Percentiles rank a stretch among this genome's conserved stretches.
Evolutionary conservation across 2,329 filamentous ascomycete genomes (phyloP).

Genomic region (Proliferodiscus dingleyae): DNA sequence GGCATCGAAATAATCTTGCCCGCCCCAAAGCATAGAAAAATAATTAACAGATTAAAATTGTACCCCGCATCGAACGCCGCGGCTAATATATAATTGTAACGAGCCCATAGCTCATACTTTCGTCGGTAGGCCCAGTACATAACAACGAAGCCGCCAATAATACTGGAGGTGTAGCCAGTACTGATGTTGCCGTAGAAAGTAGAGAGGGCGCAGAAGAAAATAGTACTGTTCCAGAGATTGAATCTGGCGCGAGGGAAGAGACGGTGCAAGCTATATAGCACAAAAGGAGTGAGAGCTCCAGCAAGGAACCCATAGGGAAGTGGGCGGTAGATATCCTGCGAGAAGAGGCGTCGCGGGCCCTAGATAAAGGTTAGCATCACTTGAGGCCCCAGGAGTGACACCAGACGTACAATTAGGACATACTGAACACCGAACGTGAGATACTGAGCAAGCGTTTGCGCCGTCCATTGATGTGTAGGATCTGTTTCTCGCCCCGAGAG

Average conservation of each 20-base stretch:
- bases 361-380: slow-evolving; percentile 13
- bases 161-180: slow-evolving; percentile 52
- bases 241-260: slow-evolving; percentile 46
- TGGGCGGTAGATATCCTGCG: slow-evolving; percentile 41
- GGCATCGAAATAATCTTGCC: slow-evolving; percentile 54
- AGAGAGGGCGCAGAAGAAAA: slow-evolving; percentile 52
- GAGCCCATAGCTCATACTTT: slow-evolving; percentile 52
- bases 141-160: slow-evolving; percentile 55
- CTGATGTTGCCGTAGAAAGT: slow-evolving; percentile 58
- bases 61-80: slow-evolving; percentile 59
- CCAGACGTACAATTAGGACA: slow-evolving; percentile 45
- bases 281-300: slow-evolving; percentile 40
- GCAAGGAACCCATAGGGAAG: slow-evolving; percentile 51
- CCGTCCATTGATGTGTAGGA: slow-evolving; percentile 58
- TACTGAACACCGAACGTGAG: slow-evolving; percentile 56
- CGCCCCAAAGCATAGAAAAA: slow-evolving; percentile 56
- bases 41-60: slow-evolving; percentile 56
- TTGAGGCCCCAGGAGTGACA: background rate
- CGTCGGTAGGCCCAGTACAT: slow-evolving; percentile 55
- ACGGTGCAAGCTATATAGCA: slow-evolving; percentile 48
- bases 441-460: slow-evolving; percentile 45
- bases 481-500: slow-evolving; percentile 46
- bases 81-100: slow-evolving; percentile 57
- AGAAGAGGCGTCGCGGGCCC: slow-evolving; percentile 46
- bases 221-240: slow-evolving; percentile 56